Evolutionary conservation across 2,329 filamentous ascomycete species (phyloP), one percentile per base, ranked within the genome.

Genomic region (Botryosphaeria dothidea): DNA sequence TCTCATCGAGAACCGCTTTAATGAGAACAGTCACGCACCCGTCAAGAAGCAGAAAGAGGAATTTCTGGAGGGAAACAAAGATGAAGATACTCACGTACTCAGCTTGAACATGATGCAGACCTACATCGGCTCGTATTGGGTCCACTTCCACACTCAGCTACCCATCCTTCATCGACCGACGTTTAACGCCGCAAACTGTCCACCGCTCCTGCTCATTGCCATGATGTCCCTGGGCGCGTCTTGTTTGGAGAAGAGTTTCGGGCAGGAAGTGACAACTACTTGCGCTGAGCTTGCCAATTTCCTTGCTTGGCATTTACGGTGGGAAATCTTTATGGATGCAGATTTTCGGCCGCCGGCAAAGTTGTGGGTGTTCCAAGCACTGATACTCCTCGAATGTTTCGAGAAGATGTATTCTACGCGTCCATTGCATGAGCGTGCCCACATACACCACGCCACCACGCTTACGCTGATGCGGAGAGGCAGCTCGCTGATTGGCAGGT

Each of bases 341-440:
- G 92, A 93, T 77, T 97, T 96, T 78, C 85, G 92, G 19, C 93
- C 95, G 1, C 94, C 95, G 0, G 94, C 94, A 8, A 97, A 96
- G 78, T 80, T 99, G 7, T 99, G 94, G 94, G 88, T 97, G 0
- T 98, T 98, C 79, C 95, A 98, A 75, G 90, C 94, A 1, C 81
- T 98, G 60, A 82, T 98, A 4, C 84, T 98, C 4, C 84, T 98
- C 13, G 95, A 99, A 75, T 81, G 97, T 0, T 98, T 96, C 72
- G 95, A 99, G 80, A 99, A 99, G 83, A 95, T 97, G 91, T 98
- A 94, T 76, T 95, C 93, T 43, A 97, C 94, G 0, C 86, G 93
- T 68, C 90, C 92, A 66, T 82, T 98, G 34, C 95, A 99, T 77
- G 95, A 99, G 78, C 86, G 95, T 69, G 94, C 94, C 1, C 94